These are phyloP conservation scores for Bipolaris sorokiniana DNA, from an alignment of 2,329 filamentous ascomycete species.

Conservation along the genomic window DNA sequence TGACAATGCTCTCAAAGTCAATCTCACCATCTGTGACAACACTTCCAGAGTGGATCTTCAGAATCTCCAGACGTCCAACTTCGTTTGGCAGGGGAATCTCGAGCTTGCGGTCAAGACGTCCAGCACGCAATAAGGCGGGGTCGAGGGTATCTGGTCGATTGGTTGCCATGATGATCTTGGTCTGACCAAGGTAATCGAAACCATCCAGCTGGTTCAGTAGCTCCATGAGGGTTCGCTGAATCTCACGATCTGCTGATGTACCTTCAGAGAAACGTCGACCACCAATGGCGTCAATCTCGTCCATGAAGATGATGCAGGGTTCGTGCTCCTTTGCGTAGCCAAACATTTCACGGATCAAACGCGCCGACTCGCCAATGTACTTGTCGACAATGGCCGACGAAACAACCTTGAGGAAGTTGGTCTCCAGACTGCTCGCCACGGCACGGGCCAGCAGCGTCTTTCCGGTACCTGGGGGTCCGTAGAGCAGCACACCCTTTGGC, in stretches of 20 bases:
- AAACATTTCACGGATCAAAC: slow-evolving; percentile 98
- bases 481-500: slow-evolving; percentile 94
- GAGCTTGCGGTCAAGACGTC: slow-evolving; percentile 94
- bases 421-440: slow-evolving; percentile 94
- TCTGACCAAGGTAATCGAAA: slow-evolving; percentile 99
- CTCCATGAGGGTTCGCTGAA: slow-evolving; percentile 98
- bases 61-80: slow-evolving; percentile 91
- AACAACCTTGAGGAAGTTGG: slow-evolving; percentile 98
- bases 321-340: slow-evolving; percentile 99
- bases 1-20: slow-evolving; percentile 98
- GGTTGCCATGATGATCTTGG: slow-evolving; percentile 99
- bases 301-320: slow-evolving; percentile 99
- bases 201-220: slow-evolving; percentile 97
- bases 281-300: slow-evolving; percentile 99
- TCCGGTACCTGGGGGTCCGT: slow-evolving; percentile 94
- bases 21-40: slow-evolving; percentile 93
- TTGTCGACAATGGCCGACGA: slow-evolving; percentile 99
- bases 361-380: slow-evolving; percentile 97
- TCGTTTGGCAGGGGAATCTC: slow-evolving; percentile 98
- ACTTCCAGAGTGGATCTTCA: slow-evolving; percentile 92
- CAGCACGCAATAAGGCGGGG: slow-evolving; percentile 87
- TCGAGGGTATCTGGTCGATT: slow-evolving; percentile 97
- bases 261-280: slow-evolving; percentile 96
- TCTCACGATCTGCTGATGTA: slow-evolving; percentile 96
- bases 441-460: slow-evolving; percentile 95